Evolutionary conservation across 106 monocot species (phyloP).

Genomic region (Chionographis japonica): DNA sequence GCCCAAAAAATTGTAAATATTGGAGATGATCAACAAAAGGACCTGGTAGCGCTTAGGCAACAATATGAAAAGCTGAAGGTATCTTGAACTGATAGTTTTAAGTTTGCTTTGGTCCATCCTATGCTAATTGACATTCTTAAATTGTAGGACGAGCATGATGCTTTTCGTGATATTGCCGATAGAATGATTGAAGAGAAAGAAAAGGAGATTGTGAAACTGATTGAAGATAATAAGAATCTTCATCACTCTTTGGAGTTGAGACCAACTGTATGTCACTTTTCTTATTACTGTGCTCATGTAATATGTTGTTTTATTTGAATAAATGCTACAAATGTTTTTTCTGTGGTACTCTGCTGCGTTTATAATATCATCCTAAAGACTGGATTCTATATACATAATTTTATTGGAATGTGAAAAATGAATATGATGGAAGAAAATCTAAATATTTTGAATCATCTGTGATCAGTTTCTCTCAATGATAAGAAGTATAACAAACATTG

Average conservation of each 20-base stretch:
- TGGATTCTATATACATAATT: too few species aligned
- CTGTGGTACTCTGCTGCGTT: too few species aligned
- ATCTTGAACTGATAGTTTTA: constrained; percentile 7
- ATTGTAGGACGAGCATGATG: constrained; percentile 82
- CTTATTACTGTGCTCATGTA: background rate
- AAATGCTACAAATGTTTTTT: background rate
- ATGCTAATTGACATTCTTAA: background rate
- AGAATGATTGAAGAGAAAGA: constrained; percentile 89
- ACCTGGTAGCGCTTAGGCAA: constrained; percentile 50
- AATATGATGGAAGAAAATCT: too few species aligned
- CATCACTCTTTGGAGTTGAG: constrained; percentile 43
- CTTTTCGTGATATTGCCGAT: constrained; percentile 82
- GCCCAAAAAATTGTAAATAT: constrained; percentile 32
- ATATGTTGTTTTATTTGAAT: background rate
- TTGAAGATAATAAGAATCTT: constrained; percentile 65
- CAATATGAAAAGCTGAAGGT: constrained; percentile 80
- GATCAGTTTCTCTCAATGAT: too few species aligned
- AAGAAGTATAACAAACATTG: too few species aligned
- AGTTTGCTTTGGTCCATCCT: background rate
- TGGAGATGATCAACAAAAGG: constrained; percentile 37
- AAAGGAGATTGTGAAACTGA: constrained; percentile 57
- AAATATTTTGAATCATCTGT: too few species aligned
- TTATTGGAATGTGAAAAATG: too few species aligned
- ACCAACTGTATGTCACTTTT: constrained; percentile 36
- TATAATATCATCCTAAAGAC: too few species aligned